These are phyloP conservation scores for Wilcoxina mikolae DNA, from an alignment of 495 filamentous ascomycete genomes.

Conservation along the genomic window DNA sequence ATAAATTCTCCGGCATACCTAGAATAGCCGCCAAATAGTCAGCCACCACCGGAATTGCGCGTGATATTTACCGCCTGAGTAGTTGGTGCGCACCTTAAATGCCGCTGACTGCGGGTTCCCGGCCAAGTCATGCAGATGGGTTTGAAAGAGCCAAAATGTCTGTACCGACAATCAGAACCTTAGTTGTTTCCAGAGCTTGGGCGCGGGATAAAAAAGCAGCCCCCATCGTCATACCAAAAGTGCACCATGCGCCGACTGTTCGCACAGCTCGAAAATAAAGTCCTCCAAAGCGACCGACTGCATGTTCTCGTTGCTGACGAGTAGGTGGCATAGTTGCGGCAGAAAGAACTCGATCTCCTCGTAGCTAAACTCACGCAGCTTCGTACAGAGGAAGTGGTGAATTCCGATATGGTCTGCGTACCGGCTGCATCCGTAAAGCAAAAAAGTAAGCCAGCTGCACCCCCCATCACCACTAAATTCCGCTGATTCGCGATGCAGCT, in stretches of 20 bases:
- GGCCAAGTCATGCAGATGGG: slow-evolving; percentile 60
- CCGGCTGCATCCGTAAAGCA: slow-evolving; percentile 37
- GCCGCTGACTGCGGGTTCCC: slow-evolving; percentile 49
- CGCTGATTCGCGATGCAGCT: neutral
- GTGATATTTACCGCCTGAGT: neutral
- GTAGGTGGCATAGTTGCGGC: slow-evolving; percentile 63
- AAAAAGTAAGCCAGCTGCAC: neutral
- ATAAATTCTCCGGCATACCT: slow-evolving; percentile 49
- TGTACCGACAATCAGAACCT: slow-evolving; percentile 25
- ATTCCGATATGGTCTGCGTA: slow-evolving; percentile 72
- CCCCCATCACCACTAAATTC: neutral
- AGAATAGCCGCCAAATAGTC: neutral
- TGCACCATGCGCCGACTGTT: slow-evolving; percentile 63
- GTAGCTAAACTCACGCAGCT: slow-evolving; percentile 65
- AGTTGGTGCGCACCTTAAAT: slow-evolving; percentile 34
- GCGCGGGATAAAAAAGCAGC: slow-evolving; percentile 3
- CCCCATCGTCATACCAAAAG: slow-evolving; percentile 42
- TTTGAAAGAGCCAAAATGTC: slow-evolving; percentile 77
- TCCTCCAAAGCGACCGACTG: slow-evolving; percentile 73
- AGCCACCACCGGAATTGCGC: neutral
- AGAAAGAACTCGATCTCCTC: slow-evolving; percentile 76
- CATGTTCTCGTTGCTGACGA: slow-evolving; percentile 58
- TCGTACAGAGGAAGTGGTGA: slow-evolving; percentile 63
- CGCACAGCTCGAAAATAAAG: slow-evolving; percentile 63
- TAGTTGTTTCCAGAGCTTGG: neutral